These are phyloP conservation scores for Amphibolis antarctica DNA, from an alignment of 106 monocot species.

Conservation along the genomic window DNA sequence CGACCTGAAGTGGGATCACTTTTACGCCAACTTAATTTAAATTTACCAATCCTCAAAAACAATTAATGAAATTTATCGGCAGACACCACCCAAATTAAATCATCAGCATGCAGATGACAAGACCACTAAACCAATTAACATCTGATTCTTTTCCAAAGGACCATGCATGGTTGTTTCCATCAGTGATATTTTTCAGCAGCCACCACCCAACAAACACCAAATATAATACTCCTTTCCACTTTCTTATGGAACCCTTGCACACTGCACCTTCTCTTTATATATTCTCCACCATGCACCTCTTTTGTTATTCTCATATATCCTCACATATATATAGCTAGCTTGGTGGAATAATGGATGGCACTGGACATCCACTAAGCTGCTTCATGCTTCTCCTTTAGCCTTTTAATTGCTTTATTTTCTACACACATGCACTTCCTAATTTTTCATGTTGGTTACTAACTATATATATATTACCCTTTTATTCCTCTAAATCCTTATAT, in stretches of 20 bases:
- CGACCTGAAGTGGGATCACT: no score
- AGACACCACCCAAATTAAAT: neutral
- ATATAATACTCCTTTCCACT: neutral
- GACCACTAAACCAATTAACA: neutral
- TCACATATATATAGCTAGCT: no score
- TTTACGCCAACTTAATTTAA: no score
- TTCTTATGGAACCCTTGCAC: neutral
- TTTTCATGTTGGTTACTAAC: no score
- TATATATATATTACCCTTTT: no score
- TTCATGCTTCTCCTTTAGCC: neutral
- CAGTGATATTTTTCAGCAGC: neutral
- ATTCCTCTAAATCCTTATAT: no score
- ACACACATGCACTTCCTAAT: no score
- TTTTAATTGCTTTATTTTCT: no score
- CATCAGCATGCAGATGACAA: neutral
- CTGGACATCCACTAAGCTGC: conserved; percentile 8
- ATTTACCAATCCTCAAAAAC: no score
- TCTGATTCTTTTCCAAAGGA: neutral
- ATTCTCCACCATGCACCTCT: conserved; percentile 12
- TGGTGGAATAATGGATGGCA: conserved; percentile 2
- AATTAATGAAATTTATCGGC: no score
- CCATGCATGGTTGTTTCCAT: neutral
- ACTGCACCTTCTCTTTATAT: neutral
- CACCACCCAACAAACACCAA: conserved; percentile 1
- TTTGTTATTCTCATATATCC: neutral